Conservation (phyloP, 164 flowering plant genomes). For the Warburgia ugandensis region DNA sequence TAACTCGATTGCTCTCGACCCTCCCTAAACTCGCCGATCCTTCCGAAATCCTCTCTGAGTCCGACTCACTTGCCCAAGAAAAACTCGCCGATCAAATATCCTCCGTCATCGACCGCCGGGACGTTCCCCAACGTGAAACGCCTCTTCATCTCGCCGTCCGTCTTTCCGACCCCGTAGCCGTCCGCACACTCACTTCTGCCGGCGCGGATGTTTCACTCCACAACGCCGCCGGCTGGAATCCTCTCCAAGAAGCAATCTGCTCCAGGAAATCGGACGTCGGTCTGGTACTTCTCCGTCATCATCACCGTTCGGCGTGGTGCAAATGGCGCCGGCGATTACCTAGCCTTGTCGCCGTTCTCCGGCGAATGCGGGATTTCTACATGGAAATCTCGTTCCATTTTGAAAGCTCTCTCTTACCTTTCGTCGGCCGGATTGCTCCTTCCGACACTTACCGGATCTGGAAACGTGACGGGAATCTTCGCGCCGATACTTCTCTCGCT, state of each 20-base stretch:
- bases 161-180: constrained; percentile 49
- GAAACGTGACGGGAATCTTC: constrained; percentile 83
- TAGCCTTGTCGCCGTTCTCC: constrained; percentile 58
- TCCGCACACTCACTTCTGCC: constrained; percentile 43
- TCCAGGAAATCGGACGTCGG: constrained; percentile 43
- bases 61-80: constrained; percentile 73
- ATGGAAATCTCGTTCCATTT: constrained; percentile 95
- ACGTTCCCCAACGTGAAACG: constrained; percentile 70
- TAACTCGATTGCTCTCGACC: constrained; percentile 42
- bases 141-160: constrained; percentile 87
- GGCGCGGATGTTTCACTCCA: constrained; percentile 87
- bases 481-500: constrained; percentile 84
- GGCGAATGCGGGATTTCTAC: constrained; percentile 89
- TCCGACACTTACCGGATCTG: constrained; percentile 93
- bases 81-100: constrained; percentile 55
- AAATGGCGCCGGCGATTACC: constrained; percentile 97
- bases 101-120: constrained; percentile 73
- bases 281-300: constrained; percentile 39
- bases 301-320: constrained; percentile 68
- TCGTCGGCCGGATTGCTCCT: constrained; percentile 83
- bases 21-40: constrained; percentile 68
- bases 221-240: constrained; percentile 79
- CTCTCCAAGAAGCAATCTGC: constrained; percentile 77
- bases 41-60: constrained; percentile 41
- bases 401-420: constrained; percentile 90